Percentiles rank a stretch among this genome's conserved stretches.
phyloP scores from a whole-genome alignment of 2,329 filamentous ascomycete species.

The Teratosphaeria viscida region DNA sequence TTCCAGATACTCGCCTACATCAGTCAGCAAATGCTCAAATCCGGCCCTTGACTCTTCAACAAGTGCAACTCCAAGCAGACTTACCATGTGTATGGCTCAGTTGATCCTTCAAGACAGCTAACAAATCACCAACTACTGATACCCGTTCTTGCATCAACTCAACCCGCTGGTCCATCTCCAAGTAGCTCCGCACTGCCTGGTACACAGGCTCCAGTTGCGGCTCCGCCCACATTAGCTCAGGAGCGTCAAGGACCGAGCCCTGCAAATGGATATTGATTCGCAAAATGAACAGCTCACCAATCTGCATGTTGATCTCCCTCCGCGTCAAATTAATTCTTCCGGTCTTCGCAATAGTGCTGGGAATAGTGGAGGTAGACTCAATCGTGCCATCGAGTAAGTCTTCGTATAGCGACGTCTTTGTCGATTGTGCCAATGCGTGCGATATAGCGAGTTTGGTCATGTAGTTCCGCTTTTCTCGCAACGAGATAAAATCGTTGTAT shows the following conservation, averaged over 20 bases:
- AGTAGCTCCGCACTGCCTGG: constrained; percentile 84
- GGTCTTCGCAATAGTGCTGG: constrained; percentile 81
- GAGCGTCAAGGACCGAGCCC: constrained; percentile 89
- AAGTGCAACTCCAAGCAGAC: constrained; percentile 8
- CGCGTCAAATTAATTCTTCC: constrained; percentile 84
- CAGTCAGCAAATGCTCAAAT: background rate
- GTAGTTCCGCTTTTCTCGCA: constrained; percentile 89
- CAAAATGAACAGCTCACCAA: constrained; percentile 94
- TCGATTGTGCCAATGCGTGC: constrained; percentile 87
- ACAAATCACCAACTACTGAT: constrained; percentile 83
- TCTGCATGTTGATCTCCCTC: constrained; percentile 97
- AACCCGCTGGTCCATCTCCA: constrained; percentile 97
- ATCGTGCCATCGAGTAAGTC: constrained; percentile 91
- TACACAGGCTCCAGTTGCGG: constrained; percentile 95
- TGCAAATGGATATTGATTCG: constrained; percentile 97
- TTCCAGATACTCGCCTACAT: constrained; percentile 37
- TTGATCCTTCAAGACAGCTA: constrained; percentile 92
- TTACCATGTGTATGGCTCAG: constrained; percentile 86
- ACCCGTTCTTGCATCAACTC: constrained; percentile 78
- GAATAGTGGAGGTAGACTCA: constrained; percentile 83
- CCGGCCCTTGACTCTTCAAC: background rate
- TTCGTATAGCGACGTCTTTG: constrained; percentile 89
- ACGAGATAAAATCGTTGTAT: constrained; percentile 97
- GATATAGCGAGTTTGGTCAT: constrained; percentile 97
- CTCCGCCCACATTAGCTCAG: constrained; percentile 97